Base-by-base conservation (phyloP, 2,329 filamentous ascomycete genomes). In the Phoma herbarum region DNA sequence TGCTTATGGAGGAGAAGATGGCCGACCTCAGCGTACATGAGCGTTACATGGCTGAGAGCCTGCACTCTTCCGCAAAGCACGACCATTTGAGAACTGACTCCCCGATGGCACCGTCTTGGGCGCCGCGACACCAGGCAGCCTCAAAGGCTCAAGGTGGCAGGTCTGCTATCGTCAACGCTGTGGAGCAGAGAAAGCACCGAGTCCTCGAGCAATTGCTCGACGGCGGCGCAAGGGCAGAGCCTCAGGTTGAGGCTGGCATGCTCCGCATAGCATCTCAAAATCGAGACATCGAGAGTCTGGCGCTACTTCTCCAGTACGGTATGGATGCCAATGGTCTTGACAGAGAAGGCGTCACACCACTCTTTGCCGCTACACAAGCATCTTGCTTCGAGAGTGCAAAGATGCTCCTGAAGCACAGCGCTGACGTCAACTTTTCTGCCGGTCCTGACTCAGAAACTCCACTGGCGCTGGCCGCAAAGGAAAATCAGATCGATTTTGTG, bases 131-230 rank as follows among this genome's bases (percentile, higher is more conserved):
- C 23, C 57, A 56, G 6, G 57, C 62, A 8, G 62, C 65, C 12
- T 72, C 73, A 5, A 71, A 73, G 44, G 61, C 71, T 22, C 63
- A 71, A 14, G 72, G 71, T 31, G 73, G 77, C 9, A 78, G 76
- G 57, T 66, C 67, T 23, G 75, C 67, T 23, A 61, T 81, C 75
- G 16, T 82, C 81, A 84, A 85, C 22, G 86, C 83, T 3, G 85
- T 86, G 0, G 83, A 83, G 48, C 81, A 90, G 4, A 80, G 88
- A 63, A 88, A 89, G 75, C 89, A 90, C 60, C 86, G 87, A 11
- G 85, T 85, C 12, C 65, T 76, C 12, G 71, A 74, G 50, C 71
- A 76, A 45, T 58, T 76, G 12, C 64, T 76, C 6, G 71, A 76
- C 14, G 64, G 71, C n/a, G 73, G 73, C 11, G 67, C 71, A 9